Base-by-base conservation (phyloP, 495 filamentous ascomycete species). In the Xylaria intraflava region DNA sequence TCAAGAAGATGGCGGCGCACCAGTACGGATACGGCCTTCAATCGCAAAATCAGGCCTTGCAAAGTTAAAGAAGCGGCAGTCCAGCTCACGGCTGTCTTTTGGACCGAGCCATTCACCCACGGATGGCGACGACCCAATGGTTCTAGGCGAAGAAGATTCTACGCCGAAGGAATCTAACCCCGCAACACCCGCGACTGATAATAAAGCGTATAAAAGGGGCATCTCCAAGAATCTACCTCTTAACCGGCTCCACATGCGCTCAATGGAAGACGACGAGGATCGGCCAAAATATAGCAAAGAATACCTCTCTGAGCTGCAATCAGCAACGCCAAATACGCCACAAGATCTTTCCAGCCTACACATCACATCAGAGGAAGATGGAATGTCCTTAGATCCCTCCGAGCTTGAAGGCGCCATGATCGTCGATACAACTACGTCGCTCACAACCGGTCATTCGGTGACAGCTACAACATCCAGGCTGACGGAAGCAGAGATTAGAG, bases 221-320 rank as follows among this genome's bases (percentile, higher is more conserved):
- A 67, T 67, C 46, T 35, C 60, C 6, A 81, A 78, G 59, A 67
- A 48, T 68, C 69, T 56, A 64, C 78, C 38, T 66, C 69, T 45
- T 64, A 65, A 6, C 61, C 73, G 46, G 69, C 74, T 85, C 1
- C 79, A 83, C 3, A 68, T 82, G 33, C 78, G 84, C 20, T 75
- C 81, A 5, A 72, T 72, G 9, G 74, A 76, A 23, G 80, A 82
- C 33, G 82, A 87, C 31, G 87, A 92, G 40, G 68, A 73, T 40
- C 74, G 84, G 41, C 92, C 90, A 3, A 87, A 77, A 53, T 98
- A 98, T 69, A 93, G 78, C 67, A 84, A 85, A 53, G 90, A 93
- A 54, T 87, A 92, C 57, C 74, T 98, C 41, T 85, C 87, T 44
- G 88, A 95, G 66, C 77, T 98, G 7, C 85, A 86, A 49, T 82